phyloP scores from a whole-genome alignment of 2,329 filamentous ascomycete species.

The Aspergillus arachidicola region DNA sequence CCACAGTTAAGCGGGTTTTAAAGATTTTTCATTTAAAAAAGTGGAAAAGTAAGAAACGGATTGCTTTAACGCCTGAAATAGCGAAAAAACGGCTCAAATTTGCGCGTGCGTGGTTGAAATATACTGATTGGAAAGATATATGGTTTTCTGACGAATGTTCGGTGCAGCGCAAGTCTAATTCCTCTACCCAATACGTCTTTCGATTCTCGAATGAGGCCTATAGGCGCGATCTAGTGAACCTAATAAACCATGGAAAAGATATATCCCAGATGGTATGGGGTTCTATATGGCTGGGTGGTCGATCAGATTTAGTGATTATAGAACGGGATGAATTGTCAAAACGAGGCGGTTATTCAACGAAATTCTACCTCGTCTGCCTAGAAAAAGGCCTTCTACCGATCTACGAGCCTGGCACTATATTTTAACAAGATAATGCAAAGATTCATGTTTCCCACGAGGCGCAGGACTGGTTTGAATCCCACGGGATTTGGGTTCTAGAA shows the following conservation, averaged over 20 bases:
- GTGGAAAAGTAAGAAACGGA: too few relatives aligned
- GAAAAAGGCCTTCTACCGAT: background rate
- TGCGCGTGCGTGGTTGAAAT: too few relatives aligned
- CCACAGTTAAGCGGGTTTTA: too few relatives aligned
- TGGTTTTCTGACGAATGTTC: background rate
- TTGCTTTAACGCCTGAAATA: too few relatives aligned
- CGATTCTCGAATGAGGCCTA: background rate
- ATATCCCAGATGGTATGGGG: background rate
- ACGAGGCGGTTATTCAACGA: background rate
- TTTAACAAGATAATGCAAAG: background rate
- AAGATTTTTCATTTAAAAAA: too few relatives aligned
- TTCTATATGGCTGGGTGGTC: background rate
- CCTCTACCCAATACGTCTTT: background rate
- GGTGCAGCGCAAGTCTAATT: background rate
- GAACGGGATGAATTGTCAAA: background rate
- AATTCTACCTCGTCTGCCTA: background rate
- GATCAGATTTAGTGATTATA: background rate
- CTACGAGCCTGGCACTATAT: background rate
- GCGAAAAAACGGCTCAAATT: too few relatives aligned
- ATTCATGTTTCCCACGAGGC: background rate
- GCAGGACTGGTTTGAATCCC: too few relatives aligned
- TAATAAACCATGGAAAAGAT: background rate
- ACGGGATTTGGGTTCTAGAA: too few relatives aligned
- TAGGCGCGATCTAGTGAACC: background rate
- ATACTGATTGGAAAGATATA: too few relatives aligned